Conservation (phyloP, 257 asterid genomes). For the Gardenia jasminoides region DNA sequence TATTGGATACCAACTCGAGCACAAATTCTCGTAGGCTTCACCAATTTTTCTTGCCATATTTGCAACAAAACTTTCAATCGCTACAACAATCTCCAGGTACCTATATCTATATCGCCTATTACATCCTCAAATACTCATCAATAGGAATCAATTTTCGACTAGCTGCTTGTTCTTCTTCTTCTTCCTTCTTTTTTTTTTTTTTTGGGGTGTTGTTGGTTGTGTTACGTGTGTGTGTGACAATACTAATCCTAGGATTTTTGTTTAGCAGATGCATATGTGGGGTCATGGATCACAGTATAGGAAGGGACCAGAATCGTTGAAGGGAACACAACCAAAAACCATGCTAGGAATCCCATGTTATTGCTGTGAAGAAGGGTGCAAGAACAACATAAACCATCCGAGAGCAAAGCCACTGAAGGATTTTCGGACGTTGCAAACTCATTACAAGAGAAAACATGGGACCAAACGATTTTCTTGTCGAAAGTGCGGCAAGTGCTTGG, state of each 20-base stretch:
- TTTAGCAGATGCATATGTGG: slow-evolving; percentile 78
- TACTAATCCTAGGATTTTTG: background rate
- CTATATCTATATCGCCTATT: background rate
- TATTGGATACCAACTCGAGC: slow-evolving; percentile 68
- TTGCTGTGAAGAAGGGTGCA: slow-evolving; percentile 69
- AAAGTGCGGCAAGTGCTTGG: slow-evolving; percentile 64
- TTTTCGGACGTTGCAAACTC: slow-evolving; percentile 66
- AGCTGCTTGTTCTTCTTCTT: too few species aligned
- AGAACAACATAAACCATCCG: slow-evolving; percentile 57
- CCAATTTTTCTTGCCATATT: slow-evolving; percentile 69
- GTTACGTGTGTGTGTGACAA: background rate
- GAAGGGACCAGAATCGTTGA: slow-evolving; percentile 61
- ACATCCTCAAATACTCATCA: background rate
- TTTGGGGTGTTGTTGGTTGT: too few species aligned
- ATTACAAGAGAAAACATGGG: slow-evolving; percentile 69
- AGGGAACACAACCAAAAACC: slow-evolving; percentile 51
- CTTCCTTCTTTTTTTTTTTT: too few species aligned
- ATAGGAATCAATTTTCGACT: background rate
- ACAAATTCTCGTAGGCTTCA: slow-evolving; percentile 65
- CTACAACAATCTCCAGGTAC: slow-evolving; percentile 81
- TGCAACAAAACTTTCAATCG: slow-evolving; percentile 70
- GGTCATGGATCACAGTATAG: slow-evolving; percentile 71
- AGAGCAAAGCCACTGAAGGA: slow-evolving; percentile 58
- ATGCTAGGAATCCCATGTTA: slow-evolving; percentile 64
- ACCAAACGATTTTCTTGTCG: slow-evolving; percentile 49